phyloP scores from a whole-genome alignment of 495 filamentous ascomycete species.

The Hyaloscypha finlandica region DNA sequence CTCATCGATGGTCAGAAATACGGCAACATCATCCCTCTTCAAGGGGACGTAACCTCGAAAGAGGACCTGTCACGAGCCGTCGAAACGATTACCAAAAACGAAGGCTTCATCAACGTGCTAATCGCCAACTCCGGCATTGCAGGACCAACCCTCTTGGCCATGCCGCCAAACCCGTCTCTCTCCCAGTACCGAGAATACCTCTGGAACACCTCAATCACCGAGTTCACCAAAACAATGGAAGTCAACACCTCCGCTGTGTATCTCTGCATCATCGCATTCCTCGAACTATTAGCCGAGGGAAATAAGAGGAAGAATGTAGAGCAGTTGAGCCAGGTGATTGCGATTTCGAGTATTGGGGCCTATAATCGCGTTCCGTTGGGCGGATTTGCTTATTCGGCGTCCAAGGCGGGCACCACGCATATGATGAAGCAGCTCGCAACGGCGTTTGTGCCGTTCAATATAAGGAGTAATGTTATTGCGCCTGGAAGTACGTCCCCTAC shows the following conservation, averaged over 20 bases:
- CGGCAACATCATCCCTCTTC: slow-evolving; percentile 53
- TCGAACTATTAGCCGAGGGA: slow-evolving; percentile 61
- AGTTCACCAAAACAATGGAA: slow-evolving; percentile 57
- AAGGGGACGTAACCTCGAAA: slow-evolving; percentile 66
- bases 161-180: slow-evolving; percentile 41
- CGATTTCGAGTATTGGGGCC: slow-evolving; percentile 62
- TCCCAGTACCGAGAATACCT: slow-evolving; percentile 52
- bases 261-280: slow-evolving; percentile 64
- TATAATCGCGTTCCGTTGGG: slow-evolving; percentile 57
- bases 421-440: slow-evolving; percentile 63
- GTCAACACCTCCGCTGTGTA: slow-evolving; percentile 63
- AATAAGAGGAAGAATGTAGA: slow-evolving; percentile 56
- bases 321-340: slow-evolving; percentile 62
- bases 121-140: slow-evolving; percentile 68
- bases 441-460: slow-evolving; percentile 55
- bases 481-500: slow-evolving; percentile 57
- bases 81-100: slow-evolving; percentile 49
- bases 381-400: slow-evolving; percentile 62
- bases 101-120: slow-evolving; percentile 60
- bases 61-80: slow-evolving; percentile 55
- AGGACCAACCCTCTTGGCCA: slow-evolving; percentile 43
- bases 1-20: background rate
- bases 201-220: slow-evolving; percentile 53
- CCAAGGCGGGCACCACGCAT: slow-evolving; percentile 65
- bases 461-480: slow-evolving; percentile 65